Evolutionary conservation across 768 basidiomycete species (phyloP).

Genomic region (Leccinum truebloodii): DNA sequence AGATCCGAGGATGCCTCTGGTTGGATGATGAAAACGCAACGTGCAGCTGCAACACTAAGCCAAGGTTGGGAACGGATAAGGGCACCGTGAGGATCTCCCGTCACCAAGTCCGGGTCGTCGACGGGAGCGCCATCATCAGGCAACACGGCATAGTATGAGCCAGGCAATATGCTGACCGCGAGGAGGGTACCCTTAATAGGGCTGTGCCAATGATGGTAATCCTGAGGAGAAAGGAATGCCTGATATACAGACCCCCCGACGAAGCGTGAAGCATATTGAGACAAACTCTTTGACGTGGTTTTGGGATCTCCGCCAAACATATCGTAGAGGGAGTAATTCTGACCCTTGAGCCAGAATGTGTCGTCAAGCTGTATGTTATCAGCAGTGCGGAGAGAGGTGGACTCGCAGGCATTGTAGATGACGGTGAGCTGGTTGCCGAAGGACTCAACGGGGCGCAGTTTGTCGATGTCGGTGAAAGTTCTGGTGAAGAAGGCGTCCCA

Average conservation of each 20-base stretch:
- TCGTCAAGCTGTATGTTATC: constrained; percentile 42
- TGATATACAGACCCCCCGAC: constrained; percentile 54
- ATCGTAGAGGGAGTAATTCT: constrained; percentile 57
- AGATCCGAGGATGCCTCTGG: constrained; percentile 41
- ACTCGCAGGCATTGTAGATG: constrained; percentile 56
- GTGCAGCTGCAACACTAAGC: constrained; percentile 46
- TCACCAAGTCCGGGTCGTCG: neutral
- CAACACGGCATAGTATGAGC: constrained; percentile 19
- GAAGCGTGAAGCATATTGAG: constrained; percentile 36
- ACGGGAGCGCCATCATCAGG: constrained; percentile 13
- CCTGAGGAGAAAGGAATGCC: constrained; percentile 51
- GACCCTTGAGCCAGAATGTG: constrained; percentile 59
- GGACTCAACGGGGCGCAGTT: neutral
- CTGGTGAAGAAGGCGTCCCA: constrained; percentile 61
- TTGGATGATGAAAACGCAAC: constrained; percentile 56
- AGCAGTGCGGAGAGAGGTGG: constrained; percentile 38
- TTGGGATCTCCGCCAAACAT: constrained; percentile 40
- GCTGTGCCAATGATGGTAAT: constrained; percentile 64
- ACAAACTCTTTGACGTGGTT: neutral
- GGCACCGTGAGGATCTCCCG: constrained; percentile 20
- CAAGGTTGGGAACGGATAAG: constrained; percentile 39
- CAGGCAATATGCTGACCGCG: constrained; percentile 33
- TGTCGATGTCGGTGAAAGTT: constrained; percentile 23
- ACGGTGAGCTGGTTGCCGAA: constrained; percentile 12
- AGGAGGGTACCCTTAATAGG: constrained; percentile 39